Base-by-base conservation (phyloP, 2,329 filamentous ascomycete genomes). In the Parastagonospora avenae region DNA sequence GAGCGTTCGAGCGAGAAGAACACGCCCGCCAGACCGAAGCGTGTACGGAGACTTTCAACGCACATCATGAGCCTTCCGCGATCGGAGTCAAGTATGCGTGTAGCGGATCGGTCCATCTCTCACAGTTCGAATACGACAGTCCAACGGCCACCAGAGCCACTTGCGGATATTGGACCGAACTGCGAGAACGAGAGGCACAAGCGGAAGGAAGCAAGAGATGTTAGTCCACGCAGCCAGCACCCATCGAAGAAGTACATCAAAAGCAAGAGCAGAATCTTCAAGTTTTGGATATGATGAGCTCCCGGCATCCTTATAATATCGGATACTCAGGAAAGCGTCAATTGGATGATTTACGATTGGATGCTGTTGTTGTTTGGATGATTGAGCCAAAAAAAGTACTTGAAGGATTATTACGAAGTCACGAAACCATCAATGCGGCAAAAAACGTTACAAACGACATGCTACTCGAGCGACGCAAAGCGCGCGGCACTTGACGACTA, bases 191-290 rank as follows among this genome's bases (percentile, higher is more conserved):
- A 59, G 30, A 63, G 53, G 30, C 50, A 47, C 15, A 62, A 60
- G 39, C 42, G 47, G 27, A 60, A 54, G 39, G 61, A 54, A 6
- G 52, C 46, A 8, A 48, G 50, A 14, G 57, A 57, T 6, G 46
- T 46, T 36, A 52, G 46, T 10, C 47, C 50, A 9, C 50, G 50
- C 15, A 48, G 42, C 12, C 46, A 36, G n/a, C 50, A 57, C 12
- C 57, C 64, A 27, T 60, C 59, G 15, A 71, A 64, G 46, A 68
- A 64, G 44, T 70, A 66, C 33, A 41, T 66, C 40, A 73, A 70
- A 50, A 71, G 63, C 54, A 73, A 68, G 46, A 71, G 68, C 46
- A 56, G 59, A 43, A 68, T 74, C 28, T 70, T 74, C 56, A 73
- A 68, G 43, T 73, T 74, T 54, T 74, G 70, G 64, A 47, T 62